Evolutionary conservation across 495 filamentous ascomycete species (phyloP).

Genomic region (Melanomma pulvis-pyrius): DNA sequence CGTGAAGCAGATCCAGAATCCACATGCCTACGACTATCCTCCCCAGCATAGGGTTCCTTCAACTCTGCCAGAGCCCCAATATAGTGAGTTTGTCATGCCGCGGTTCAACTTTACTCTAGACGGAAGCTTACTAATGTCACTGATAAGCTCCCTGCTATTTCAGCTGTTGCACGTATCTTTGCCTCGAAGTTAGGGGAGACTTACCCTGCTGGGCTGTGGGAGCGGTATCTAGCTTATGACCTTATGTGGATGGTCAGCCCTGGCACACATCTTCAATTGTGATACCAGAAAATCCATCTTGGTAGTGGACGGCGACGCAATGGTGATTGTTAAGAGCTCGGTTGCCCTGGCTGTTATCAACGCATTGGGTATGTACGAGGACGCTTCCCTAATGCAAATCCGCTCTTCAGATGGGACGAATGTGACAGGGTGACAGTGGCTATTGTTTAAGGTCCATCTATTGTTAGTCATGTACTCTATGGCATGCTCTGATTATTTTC

Average conservation of each 20-base stretch:
- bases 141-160: background rate
- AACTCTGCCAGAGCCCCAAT: background rate
- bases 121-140: background rate
- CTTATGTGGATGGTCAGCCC: background rate
- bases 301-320: background rate
- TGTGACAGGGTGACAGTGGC: background rate
- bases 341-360: background rate
- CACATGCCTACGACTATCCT: too few relatives aligned
- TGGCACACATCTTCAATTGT: background rate
- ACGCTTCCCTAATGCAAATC: background rate
- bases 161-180: background rate
- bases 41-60: background rate
- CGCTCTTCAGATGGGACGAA: background rate
- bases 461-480: too few relatives aligned
- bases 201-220: background rate
- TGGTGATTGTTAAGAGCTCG: background rate
- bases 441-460: constrained; percentile 1
- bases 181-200: background rate
- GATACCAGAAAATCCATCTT: background rate
- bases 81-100: background rate
- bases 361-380: background rate
- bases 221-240: background rate
- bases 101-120: background rate
- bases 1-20: background rate
- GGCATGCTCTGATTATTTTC: too few relatives aligned